These are phyloP conservation scores for Ophiocordyceps robertsii DNA, from an alignment of 2,329 filamentous ascomycete species.

Conservation along the genomic window DNA sequence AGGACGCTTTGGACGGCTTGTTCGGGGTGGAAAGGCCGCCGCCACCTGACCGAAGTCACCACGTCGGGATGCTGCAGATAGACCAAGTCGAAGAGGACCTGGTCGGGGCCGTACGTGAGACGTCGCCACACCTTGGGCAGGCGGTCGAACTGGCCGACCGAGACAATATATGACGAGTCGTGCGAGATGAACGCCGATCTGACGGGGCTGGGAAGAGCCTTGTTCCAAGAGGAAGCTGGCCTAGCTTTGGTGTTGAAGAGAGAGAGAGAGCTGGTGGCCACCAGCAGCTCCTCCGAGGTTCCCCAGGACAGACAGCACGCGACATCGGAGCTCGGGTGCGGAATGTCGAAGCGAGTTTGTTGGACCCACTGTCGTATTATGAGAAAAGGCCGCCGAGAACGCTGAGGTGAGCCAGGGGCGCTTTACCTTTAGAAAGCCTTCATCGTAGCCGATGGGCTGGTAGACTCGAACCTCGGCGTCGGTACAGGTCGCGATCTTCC, in stretches of 20 bases:
- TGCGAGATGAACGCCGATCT: conserved; percentile 71
- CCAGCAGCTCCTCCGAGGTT: conserved; percentile 67
- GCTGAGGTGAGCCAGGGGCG: conserved; percentile 10
- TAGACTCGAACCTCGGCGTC: conserved; percentile 60
- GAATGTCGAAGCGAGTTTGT: conserved; percentile 44
- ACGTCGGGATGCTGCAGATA: conserved; percentile 76
- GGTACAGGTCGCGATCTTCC: conserved; percentile 72
- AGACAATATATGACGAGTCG: conserved; percentile 78
- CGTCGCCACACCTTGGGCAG: conserved; percentile 89
- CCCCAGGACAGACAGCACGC: conserved; percentile 66
- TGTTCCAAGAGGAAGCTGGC: conserved; percentile 56
- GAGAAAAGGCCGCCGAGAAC: conserved; percentile 5
- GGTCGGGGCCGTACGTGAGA: conserved; percentile 67
- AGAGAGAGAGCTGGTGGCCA: conserved; percentile 56
- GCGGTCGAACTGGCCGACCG: conserved; percentile 62
- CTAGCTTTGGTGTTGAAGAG: conserved; percentile 46
- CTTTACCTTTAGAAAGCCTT: conserved; percentile 59
- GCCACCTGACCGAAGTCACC: conserved; percentile 81
- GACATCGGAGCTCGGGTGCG: conserved; percentile 18
- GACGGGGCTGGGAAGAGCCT: conserved; percentile 56
- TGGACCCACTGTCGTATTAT: conserved; percentile 41
- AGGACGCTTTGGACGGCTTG: conserved; percentile 76
- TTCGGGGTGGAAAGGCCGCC: conserved; percentile 60
- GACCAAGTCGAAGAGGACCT: conserved; percentile 77
- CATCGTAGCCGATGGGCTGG: conserved; percentile 55